phyloP scores from a whole-genome alignment of 2,329 filamentous ascomycete species.

The Arthrocladium fulminans region DNA sequence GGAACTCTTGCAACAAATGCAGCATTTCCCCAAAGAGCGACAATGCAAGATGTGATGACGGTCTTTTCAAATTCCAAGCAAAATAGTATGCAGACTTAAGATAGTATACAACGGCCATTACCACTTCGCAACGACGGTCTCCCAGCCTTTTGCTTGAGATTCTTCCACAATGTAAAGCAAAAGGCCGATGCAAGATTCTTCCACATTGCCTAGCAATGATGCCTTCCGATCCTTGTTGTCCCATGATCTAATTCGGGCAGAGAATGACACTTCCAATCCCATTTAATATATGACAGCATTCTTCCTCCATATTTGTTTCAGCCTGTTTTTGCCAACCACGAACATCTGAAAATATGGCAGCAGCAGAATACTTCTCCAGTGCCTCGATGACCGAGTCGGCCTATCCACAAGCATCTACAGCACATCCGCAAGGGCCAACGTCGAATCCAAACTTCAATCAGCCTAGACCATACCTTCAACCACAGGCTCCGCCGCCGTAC shows the following conservation, averaged over 20 bases:
- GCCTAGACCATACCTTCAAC: neutral
- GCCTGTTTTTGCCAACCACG: neutral
- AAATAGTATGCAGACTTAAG: no score
- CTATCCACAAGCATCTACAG: conserved; percentile 13
- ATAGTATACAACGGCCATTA: no score
- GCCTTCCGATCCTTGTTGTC: neutral
- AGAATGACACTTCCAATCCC: neutral
- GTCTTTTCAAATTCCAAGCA: no score
- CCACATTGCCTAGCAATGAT: neutral
- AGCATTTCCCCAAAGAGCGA: neutral
- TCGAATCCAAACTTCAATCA: neutral
- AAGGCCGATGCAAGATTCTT: conserved; percentile 3
- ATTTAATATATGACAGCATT: neutral
- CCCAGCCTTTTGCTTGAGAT: no score
- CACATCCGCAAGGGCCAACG: neutral
- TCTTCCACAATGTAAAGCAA: no score
- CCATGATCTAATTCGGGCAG: neutral
- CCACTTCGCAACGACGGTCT: no score
- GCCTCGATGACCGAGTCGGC: conserved; percentile 12
- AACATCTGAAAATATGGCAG: conserved; percentile 15
- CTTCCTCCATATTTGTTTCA: neutral
- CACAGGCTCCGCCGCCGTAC: conserved; percentile 19
- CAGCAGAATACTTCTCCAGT: conserved; percentile 19
- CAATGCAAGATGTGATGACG: no score
- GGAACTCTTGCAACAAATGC: neutral